Conservation (phyloP, 1,284 basidiomycete genomes). For the Cerrena zonata region DNA sequence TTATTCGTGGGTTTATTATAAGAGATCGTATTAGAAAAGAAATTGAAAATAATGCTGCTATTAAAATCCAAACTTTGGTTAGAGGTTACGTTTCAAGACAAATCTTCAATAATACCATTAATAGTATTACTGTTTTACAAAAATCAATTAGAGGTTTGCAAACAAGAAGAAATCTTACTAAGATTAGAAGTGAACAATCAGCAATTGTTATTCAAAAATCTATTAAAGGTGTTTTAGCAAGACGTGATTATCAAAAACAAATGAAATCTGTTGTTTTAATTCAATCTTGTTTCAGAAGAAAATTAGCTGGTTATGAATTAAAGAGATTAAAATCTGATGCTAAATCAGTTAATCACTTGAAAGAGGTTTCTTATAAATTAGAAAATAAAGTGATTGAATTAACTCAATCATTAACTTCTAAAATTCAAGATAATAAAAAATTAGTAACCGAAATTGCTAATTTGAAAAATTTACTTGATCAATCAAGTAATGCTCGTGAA, state of each 20-base stretch:
- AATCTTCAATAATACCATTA: conserved; percentile 66
- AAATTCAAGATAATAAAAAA: conserved; percentile 88
- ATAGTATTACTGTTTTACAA: too few relatives aligned
- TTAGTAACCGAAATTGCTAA: conserved; percentile 70
- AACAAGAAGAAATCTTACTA: too few relatives aligned
- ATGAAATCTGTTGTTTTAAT: conserved; percentile 76
- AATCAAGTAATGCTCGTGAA: too few relatives aligned
- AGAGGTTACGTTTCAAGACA: conserved; percentile 75
- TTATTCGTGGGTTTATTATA: too few relatives aligned
- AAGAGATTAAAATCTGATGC: conserved; percentile 83
- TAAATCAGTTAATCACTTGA: conserved; percentile 95
- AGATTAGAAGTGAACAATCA: too few relatives aligned
- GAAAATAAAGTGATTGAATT: conserved; percentile 99
- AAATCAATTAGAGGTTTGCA: too few relatives aligned
- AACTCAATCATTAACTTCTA: conserved; percentile 87
- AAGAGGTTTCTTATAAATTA: conserved; percentile 95
- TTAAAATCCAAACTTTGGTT: conserved; percentile 93
- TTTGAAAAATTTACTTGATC: conserved; percentile 82
- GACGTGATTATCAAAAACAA: conserved; percentile 62
- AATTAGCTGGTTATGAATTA: conserved; percentile 82
- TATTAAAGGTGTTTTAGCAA: conserved; percentile 69
- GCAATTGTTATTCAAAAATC: too few relatives aligned
- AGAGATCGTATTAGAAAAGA: conserved; percentile 83
- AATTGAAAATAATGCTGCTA: conserved; percentile 62
- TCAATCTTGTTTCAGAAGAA: conserved; percentile 89